Base-by-base conservation (phyloP, 1,284 basidiomycete genomes). In the Naganishia albida region DNA sequence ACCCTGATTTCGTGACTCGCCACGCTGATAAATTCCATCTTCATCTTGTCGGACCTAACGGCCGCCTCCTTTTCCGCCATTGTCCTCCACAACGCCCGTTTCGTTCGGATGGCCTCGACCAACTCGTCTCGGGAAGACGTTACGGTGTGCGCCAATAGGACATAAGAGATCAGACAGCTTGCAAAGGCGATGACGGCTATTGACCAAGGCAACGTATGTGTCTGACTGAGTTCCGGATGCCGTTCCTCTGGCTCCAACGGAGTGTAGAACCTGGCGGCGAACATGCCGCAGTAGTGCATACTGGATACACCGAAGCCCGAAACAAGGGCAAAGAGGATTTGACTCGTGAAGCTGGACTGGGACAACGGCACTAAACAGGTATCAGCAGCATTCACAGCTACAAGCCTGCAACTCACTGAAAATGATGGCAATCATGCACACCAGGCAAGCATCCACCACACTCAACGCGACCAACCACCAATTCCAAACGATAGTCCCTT, bases 11-110 rank as follows among this genome's bases (percentile, higher is more conserved):
- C 57, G 51, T 65, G 67, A 44, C 54, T 67, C 28, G 69, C 69
- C 20, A 70, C 69, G 30, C 68, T 67, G 59, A 70, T 70, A 48
- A 70, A 70, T 30, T 70, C 69, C 52, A 65, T 68, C 62, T 70
- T 70, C 62, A 67, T 49, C 46, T 67, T 62, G 46, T 68, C 68
- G 3, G 68, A 63, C 10, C 69, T 56, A 18, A 63, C 66, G 2
- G 63, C 63, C 4, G 68, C 64, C 51, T 69, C 62, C 38, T 68
- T 67, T 64, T 70, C 65, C 18, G 66, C 60, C 52, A 59, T 69
- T 7, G 69, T 57, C 52, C 66, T 54, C 50, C 68, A 68, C 25
- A 69, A 46, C 49, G 56, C 60, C 18, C 68, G 63, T 48, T 69
- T 69, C 8, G 66, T 70, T 23, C 64, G 66, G 28, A 69, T 65